Conservation (phyloP, 805 yeast genomes). For the Isabelozyma gotoi region DNA sequence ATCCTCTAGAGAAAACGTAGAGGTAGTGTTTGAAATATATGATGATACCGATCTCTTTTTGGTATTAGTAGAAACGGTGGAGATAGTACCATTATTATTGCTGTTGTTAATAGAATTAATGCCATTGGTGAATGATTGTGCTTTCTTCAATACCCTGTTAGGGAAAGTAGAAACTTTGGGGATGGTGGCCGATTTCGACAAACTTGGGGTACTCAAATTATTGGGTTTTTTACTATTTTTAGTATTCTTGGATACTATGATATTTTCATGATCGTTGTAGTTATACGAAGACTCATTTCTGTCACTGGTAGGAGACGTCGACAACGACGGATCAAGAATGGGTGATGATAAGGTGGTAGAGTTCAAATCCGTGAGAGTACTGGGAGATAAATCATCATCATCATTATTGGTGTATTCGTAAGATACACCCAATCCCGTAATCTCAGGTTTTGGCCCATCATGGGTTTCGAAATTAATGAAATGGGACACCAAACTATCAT, state of each 20-base stretch:
- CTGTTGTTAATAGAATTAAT: background rate
- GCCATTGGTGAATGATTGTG: slow-evolving; percentile 2
- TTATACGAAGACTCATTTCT: too few relatives aligned
- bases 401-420: background rate
- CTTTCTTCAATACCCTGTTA: slow-evolving; percentile 1
- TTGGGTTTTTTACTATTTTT: background rate
- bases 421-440: slow-evolving; percentile 2
- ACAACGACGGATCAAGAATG: background rate
- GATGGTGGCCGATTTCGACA: background rate
- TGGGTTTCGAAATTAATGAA: slow-evolving; percentile 1
- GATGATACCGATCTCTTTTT: slow-evolving; percentile 1
- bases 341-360: background rate
- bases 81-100: background rate
- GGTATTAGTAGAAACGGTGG: background rate
- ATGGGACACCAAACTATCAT: slow-evolving; percentile 1
- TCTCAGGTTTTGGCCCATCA: background rate
- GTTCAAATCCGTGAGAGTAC: background rate
- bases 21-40: background rate
- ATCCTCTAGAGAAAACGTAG: slow-evolving; percentile 10
- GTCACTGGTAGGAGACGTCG: background rate
- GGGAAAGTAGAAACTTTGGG: background rate
- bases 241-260: background rate
- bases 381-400: background rate
- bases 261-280: too few relatives aligned
- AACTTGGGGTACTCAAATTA: too few relatives aligned